Conservation (phyloP, 306 rosid genomes). For the Gleditsia sinensis region DNA sequence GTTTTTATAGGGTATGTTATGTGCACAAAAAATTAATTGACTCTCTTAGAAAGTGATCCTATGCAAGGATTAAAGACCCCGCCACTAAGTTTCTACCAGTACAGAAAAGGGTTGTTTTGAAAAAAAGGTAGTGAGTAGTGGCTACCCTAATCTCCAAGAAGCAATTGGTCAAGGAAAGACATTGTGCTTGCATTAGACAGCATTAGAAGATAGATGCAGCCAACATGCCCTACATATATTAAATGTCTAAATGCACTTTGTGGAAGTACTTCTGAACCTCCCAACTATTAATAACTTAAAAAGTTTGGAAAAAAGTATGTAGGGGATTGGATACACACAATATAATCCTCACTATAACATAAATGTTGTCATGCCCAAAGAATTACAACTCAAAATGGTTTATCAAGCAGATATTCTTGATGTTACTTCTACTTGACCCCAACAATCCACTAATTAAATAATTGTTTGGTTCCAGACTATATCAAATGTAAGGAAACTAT, state of each 20-base stretch:
- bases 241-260: background rate
- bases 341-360: background rate
- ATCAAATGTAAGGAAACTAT: background rate
- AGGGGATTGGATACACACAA: constrained; percentile 12
- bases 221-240: background rate
- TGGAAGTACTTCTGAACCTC: background rate
- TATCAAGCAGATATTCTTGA: background rate
- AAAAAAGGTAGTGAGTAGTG: background rate
- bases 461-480: background rate
- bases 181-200: background rate
- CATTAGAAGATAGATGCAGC: background rate
- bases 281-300: background rate
- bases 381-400: background rate
- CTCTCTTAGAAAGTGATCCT: constrained; percentile 10
- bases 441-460: background rate
- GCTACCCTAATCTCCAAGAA: background rate
- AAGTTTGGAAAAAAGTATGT: background rate
- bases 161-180: background rate
- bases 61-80: constrained; percentile 1
- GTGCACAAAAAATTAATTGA: background rate
- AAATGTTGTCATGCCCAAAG: background rate
- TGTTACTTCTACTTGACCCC: background rate
- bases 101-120: constrained; percentile 3
- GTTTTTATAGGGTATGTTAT: background rate
- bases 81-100: constrained; percentile 2